Conservation (phyloP, 1,284 basidiomycete species). For the Mycosarcoma mackinlayi region DNA sequence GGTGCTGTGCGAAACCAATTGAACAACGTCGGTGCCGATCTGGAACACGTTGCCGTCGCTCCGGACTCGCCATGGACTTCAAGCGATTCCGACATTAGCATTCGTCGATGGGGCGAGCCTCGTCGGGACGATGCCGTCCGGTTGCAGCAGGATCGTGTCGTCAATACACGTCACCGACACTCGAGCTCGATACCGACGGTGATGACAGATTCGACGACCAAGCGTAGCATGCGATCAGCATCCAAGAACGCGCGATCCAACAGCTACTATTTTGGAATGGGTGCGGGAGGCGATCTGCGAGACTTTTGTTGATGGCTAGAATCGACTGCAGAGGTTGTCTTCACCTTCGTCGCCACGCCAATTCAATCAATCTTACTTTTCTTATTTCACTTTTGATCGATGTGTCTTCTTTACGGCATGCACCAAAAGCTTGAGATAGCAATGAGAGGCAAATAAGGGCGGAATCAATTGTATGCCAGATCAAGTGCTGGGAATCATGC, state of each 20-base stretch:
- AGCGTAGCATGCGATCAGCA: constrained; percentile 1
- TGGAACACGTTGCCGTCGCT: neutral
- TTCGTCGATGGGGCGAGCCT: constrained; percentile 45
- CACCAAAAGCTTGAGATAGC: too few species aligned
- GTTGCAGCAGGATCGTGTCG: constrained; percentile 5
- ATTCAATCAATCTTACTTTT: neutral
- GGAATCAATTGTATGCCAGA: too few species aligned
- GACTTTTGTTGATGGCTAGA: constrained; percentile 19
- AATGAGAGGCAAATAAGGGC: neutral
- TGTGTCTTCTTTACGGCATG: too few species aligned
- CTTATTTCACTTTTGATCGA: neutral
- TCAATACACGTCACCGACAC: constrained; percentile 4
- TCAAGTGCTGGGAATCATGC: neutral
- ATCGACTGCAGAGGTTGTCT: neutral
- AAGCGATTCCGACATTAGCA: constrained; percentile 47
- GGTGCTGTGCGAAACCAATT: constrained; percentile 18
- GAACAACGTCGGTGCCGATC: neutral
- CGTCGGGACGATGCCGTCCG: constrained; percentile 22
- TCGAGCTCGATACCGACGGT: constrained; percentile 10
- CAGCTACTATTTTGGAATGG: constrained; percentile 37
- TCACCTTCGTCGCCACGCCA: neutral
- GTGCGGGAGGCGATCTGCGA: constrained; percentile 19
- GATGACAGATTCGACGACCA: neutral
- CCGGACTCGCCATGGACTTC: constrained; percentile 47
- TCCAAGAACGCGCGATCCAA: constrained; percentile 12